These are phyloP conservation scores for Hyphopichia wangnamkhiaoensis DNA, from an alignment of 1,139 yeast genomes.

Conservation along the genomic window DNA sequence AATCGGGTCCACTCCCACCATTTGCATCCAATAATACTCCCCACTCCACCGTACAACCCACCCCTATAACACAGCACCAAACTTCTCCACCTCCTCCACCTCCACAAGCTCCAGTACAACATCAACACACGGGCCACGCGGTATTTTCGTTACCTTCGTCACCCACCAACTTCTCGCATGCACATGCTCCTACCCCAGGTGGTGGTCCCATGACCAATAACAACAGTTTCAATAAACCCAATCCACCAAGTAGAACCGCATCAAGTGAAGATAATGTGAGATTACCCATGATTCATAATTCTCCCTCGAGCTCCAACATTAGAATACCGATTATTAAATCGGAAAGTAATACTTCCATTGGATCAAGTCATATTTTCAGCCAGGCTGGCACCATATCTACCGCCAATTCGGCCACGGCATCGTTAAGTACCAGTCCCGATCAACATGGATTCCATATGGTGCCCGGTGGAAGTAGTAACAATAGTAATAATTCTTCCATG, in stretches of 20 bases:
- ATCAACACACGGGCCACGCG: constrained; percentile 24
- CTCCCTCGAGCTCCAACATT: constrained; percentile 7
- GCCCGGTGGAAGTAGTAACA: too few species aligned
- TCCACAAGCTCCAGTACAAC: constrained; percentile 7
- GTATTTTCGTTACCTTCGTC: constrained; percentile 28
- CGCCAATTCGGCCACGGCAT: constrained; percentile 23
- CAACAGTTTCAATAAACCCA: constrained; percentile 1
- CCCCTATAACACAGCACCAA: constrained; percentile 1
- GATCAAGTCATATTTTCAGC: constrained; percentile 22
- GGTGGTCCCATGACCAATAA: too few species aligned
- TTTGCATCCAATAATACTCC: constrained; percentile 5
- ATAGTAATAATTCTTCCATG: not conserved
- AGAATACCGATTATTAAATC: constrained; percentile 6
- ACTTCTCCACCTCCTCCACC: too few species aligned
- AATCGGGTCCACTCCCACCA: constrained; percentile 9
- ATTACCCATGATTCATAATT: constrained; percentile 5
- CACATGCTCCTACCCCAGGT: too few species aligned
- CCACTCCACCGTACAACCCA: not conserved
- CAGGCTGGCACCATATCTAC: constrained; percentile 18
- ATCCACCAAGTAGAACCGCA: constrained; percentile 6
- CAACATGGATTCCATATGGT: too few species aligned
- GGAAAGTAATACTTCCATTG: constrained; percentile 17
- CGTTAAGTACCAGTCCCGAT: constrained; percentile 40
- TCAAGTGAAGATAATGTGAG: constrained; percentile 8
- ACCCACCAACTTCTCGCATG: constrained; percentile 18